Evolutionary conservation across 306 rosid species (phyloP), one percentile per base, ranked within the genome.

Genomic region (Crataegus laevigata): DNA sequence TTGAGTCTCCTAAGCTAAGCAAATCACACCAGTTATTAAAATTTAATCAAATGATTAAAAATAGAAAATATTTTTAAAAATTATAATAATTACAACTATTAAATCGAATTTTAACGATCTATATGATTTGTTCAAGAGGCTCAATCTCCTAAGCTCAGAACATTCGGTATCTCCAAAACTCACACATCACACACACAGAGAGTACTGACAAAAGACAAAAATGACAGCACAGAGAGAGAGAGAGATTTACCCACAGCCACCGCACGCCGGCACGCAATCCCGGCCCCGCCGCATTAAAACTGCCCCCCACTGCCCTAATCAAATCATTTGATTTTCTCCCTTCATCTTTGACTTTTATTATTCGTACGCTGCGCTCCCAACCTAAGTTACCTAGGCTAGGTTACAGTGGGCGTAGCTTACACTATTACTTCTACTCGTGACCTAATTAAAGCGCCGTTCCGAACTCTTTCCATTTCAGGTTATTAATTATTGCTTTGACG

Each of bases 151-250:
- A n/a, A n/a, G n/a, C n/a, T n/a, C n/a, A n/a, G n/a, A n/a, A n/a
- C n/a, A n/a, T n/a, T n/a, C n/a, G n/a, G n/a, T n/a, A n/a, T n/a
- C n/a, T 28, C 29, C 19, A 11, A 42, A 38, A 21, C 69, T 15
- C 45, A 11, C 64, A n/a, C 50, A 29, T 13, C 18, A 5, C 26
- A 11, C 32, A 10, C 71, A 28, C 32, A 34, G 2, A 4, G 0
- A 45, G 52, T 45, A 4, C 75, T 57, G 76, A 71, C 66, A 71
- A 71, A 71, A 63, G 72, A 74, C 36, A 55, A 73, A 40, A 65
- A 15, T 34, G 17, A 7, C 47, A 4, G 26, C 65, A 18, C 11
- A 40, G 43, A 9, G 18, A 13, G 51, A 45, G 8, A 10, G 65
- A 60, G 62, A 3, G 32, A 25, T 18, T 25, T 5, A 14, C 66